phyloP scores from a whole-genome alignment of 371 early-diverging fungal species.

The Apophysomyces ossiformis region DNA sequence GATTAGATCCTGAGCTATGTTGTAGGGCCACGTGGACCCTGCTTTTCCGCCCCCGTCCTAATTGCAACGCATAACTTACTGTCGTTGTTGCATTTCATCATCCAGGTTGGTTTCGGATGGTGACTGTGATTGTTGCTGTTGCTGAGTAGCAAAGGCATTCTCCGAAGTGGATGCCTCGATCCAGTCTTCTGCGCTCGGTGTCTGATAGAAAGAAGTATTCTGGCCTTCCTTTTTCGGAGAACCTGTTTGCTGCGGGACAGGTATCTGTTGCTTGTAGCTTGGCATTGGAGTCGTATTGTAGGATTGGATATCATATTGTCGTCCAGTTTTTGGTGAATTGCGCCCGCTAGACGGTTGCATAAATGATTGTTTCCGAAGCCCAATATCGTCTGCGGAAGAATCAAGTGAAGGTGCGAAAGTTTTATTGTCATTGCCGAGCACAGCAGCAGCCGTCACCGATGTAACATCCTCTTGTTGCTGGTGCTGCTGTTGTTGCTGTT shows the following conservation, averaged over 20 bases:
- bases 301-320: conserved; percentile 14
- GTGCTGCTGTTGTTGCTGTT: conserved; percentile 15
- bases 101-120: conserved; percentile 22
- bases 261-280: conserved; percentile 17
- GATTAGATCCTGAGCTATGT: conserved; percentile 7
- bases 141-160: conserved; percentile 14
- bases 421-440: conserved; percentile 76
- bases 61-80: conserved; percentile 35
- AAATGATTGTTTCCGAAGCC: conserved; percentile 11
- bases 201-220: conserved; percentile 13
- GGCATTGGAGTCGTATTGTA: conserved; percentile 21
- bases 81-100: conserved; percentile 35
- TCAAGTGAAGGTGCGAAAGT: conserved; percentile 15
- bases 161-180: conserved; percentile 8
- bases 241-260: conserved; percentile 8
- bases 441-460: conserved; percentile 75
- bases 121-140: conserved; percentile 12
- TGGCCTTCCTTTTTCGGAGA: conserved; percentile 14
- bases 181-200: conserved; percentile 9
- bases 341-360: conserved; percentile 17
- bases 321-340: conserved; percentile 18
- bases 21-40: conserved; percentile 16
- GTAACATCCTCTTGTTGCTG: conserved; percentile 84
- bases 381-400: conserved; percentile 1
- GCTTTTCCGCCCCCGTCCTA: conserved; percentile 13